Base-by-base conservation (phyloP, 192 early-diverging fungal genomes). In the Funneliformis geosporum region DNA sequence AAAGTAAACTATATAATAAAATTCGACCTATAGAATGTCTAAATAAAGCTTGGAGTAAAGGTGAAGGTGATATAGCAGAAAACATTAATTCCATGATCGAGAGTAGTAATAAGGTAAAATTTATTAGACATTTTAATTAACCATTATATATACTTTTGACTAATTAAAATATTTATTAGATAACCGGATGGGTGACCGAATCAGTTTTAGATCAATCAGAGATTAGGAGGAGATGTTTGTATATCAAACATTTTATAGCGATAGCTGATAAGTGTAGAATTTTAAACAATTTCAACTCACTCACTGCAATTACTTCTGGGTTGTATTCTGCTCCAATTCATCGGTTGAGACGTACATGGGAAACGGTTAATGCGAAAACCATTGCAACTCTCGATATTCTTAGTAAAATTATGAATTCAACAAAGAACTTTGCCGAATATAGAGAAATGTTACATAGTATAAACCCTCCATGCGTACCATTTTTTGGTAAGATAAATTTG, bases 211-310 rank as follows among this genome's bases (percentile, higher is more conserved):
- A 86, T 28, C 94, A 97, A 82, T 81, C 85, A 40, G 97, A 98
- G 43, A 76, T 93, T 68, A 95, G 93, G 84, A 93, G 91, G 71
- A 91, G 97, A 60, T 89, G 89, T 2, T 79, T 80, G 0, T 80
- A 94, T 40, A 89, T 98, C 60, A 96, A 96, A 84, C 92, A 93
- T 85, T 94, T 95, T 83, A 93, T 98, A 42, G 85, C 88, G 18
- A 89, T 98, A 80, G 93, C 93, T 46, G 93, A 95, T 77, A 86
- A 86, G 83, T 79, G 86, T 82, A 73, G 79, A 61, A 64, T 60
- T 8, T 83, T 98, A n/a, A 97, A 99, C 85, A 99, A 99, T 88
- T 99, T 95, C 80, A 96, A 95, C 83, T 94, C 95, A 9, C 88
- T 97, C 43, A 95, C 95, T 86, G 91, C 96, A 2, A 93, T 98